These are phyloP conservation scores for Abrus precatorius DNA, from an alignment of 306 rosid species.

Conservation along the genomic window DNA sequence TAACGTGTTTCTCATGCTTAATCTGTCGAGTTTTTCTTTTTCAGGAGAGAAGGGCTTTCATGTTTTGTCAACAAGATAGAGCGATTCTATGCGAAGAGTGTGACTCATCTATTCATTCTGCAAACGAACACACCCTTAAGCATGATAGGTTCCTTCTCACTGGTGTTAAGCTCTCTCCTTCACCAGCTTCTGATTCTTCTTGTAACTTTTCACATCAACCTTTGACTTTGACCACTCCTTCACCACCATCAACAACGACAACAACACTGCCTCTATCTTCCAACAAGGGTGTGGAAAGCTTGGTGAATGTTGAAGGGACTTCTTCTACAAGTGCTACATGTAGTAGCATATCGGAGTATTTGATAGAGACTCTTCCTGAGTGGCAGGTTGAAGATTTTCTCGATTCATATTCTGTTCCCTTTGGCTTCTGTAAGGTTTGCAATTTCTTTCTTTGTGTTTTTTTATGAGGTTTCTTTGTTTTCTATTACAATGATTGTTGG, in stretches of 20 bases:
- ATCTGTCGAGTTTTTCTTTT: not conserved
- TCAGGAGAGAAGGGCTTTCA: conserved; percentile 78
- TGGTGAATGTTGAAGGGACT: conserved; percentile 23
- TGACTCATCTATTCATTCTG: conserved; percentile 74
- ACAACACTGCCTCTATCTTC: not conserved
- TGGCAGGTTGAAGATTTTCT: conserved; percentile 95
- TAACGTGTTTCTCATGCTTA: too few relatives aligned
- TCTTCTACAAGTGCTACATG: conserved; percentile 48
- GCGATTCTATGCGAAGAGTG: conserved; percentile 90
- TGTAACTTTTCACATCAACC: conserved; percentile 44
- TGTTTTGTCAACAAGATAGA: conserved; percentile 92
- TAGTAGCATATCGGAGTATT: conserved; percentile 81
- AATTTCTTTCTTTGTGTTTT: too few relatives aligned
- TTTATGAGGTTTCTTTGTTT: not conserved
- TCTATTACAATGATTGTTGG: not conserved
- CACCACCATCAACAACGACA: not conserved
- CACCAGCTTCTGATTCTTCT: conserved; percentile 24
- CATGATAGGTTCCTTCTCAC: conserved; percentile 84
- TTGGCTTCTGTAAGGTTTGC: conserved; percentile 72
- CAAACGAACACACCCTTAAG: conserved; percentile 79
- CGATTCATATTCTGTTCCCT: conserved; percentile 62
- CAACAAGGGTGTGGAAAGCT: not conserved
- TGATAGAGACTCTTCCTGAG: conserved; percentile 92
- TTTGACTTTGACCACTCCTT: conserved; percentile 40
- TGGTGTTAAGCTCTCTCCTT: conserved; percentile 71